These are phyloP conservation scores for Anisodus acutangulus DNA, from an alignment of 257 asterid species.

Conservation along the genomic window DNA sequence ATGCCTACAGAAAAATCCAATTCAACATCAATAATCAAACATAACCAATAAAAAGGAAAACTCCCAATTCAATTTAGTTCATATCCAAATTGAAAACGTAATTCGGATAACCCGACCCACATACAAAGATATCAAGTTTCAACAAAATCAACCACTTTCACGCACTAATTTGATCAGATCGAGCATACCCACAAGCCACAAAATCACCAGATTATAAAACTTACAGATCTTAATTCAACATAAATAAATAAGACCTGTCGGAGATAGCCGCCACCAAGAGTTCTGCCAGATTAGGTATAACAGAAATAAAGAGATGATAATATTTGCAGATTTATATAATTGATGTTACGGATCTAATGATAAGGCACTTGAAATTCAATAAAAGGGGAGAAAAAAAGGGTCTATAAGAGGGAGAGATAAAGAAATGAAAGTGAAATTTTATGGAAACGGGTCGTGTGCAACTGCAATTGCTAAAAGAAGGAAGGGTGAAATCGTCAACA, in stretches of 20 bases:
- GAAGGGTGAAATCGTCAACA: conserved; percentile 13
- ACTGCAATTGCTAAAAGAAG: neutral
- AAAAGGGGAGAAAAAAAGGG: neutral
- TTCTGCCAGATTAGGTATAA: neutral
- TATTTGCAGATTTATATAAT: neutral
- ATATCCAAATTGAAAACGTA: neutral
- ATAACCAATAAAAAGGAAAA: neutral
- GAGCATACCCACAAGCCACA: neutral
- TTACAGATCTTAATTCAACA: conserved; percentile 1
- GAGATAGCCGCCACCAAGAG: conserved; percentile 7
- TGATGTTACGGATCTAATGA: neutral
- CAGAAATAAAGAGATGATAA: neutral
- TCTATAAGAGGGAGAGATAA: neutral
- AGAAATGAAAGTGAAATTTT: neutral
- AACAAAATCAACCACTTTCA: neutral
- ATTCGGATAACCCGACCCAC: neutral
- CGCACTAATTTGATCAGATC: neutral
- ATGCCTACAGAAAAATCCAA: neutral
- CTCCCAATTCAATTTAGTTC: neutral
- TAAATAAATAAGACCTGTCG: conserved; percentile 19
- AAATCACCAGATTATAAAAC: neutral
- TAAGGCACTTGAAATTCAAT: conserved; percentile 5
- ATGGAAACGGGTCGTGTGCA: neutral
- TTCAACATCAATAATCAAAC: neutral
- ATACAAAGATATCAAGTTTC: neutral